These are phyloP conservation scores for Chrysoporthe puriensis DNA, from an alignment of 2,329 filamentous ascomycete genomes.

Conservation along the genomic window DNA sequence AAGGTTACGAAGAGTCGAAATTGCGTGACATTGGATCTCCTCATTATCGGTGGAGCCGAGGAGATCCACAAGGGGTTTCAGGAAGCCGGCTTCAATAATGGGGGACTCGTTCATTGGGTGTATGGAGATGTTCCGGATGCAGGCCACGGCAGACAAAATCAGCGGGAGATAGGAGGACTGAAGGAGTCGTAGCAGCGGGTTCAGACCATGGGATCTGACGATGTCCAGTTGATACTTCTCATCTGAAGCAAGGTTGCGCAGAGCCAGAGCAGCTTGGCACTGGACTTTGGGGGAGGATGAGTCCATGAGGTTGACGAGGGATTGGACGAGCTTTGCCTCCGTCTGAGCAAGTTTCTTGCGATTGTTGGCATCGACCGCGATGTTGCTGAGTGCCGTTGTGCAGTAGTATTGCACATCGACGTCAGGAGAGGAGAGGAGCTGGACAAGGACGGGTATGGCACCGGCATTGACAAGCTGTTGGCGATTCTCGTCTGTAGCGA, in stretches of 20 bases:
- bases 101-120: conserved; percentile 97
- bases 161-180: conserved; percentile 95
- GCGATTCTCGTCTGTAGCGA: conserved; percentile 81
- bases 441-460: conserved; percentile 96
- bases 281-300: conserved; percentile 97
- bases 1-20: conserved; percentile 92
- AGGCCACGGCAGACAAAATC: conserved; percentile 94
- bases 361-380: conserved; percentile 91
- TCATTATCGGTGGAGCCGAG: conserved; percentile 96
- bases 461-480: conserved; percentile 97
- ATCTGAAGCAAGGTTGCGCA: conserved; percentile 94
- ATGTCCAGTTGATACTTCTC: conserved; percentile 99
- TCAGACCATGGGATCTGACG: conserved; percentile 83
- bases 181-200: conserved; percentile 82
- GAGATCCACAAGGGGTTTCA: conserved; percentile 90
- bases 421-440: conserved; percentile 88
- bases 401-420: conserved; percentile 99
- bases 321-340: conserved; percentile 89
- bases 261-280: conserved; percentile 91
- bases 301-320: conserved; percentile 94
- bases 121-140: conserved; percentile 98
- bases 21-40: conserved; percentile 98
- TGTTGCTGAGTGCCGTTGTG: conserved; percentile 97
- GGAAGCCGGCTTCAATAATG: conserved; percentile 96
- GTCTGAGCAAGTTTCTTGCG: conserved; percentile 88